These are phyloP conservation scores for Aristolochia californica DNA, from an alignment of 164 flowering plant species.

Conservation along the genomic window DNA sequence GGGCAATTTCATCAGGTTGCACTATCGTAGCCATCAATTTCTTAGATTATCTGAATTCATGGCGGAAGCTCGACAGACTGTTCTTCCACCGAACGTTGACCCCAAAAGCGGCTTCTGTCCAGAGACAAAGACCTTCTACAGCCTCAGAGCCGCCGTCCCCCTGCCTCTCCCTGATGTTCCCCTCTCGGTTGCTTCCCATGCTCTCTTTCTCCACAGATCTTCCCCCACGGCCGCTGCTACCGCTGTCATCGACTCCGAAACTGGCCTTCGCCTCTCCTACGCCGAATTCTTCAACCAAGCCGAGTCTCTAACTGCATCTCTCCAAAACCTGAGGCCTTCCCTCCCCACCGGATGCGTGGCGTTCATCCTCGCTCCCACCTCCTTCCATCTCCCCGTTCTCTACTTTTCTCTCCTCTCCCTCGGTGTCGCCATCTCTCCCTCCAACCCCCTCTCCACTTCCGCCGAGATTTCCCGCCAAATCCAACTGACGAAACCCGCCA, in stretches of 20 bases:
- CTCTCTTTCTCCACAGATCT: slow-evolving; percentile 24
- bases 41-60: too few species aligned
- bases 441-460: slow-evolving; percentile 41
- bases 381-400: slow-evolving; percentile 33
- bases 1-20: too few species aligned
- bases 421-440: slow-evolving; percentile 48
- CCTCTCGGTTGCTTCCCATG: slow-evolving; percentile 30
- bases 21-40: too few species aligned
- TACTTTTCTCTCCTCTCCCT: slow-evolving; percentile 46
- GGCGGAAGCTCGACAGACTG: background rate
- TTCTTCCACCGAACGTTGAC: slow-evolving; percentile 11
- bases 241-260: slow-evolving; percentile 31
- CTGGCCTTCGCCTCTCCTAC: slow-evolving; percentile 27
- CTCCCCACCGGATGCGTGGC: slow-evolving; percentile 33
- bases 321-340: background rate
- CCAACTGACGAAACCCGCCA: slow-evolving; percentile 26
- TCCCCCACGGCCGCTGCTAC: background rate
- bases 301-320: slow-evolving; percentile 19
- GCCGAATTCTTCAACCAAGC: slow-evolving; percentile 17
- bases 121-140: slow-evolving; percentile 36
- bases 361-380: slow-evolving; percentile 35
- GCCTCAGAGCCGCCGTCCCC: slow-evolving; percentile 32
- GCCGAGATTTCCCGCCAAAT: slow-evolving; percentile 46
- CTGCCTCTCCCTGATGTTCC: slow-evolving; percentile 30
- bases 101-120: slow-evolving; percentile 41